A percentile compares a stretch with the other conserved stretches of the same genome.
Evolutionary conservation across 1,139 yeast species (phyloP).

Genomic region (Suhomyces maxii): DNA sequence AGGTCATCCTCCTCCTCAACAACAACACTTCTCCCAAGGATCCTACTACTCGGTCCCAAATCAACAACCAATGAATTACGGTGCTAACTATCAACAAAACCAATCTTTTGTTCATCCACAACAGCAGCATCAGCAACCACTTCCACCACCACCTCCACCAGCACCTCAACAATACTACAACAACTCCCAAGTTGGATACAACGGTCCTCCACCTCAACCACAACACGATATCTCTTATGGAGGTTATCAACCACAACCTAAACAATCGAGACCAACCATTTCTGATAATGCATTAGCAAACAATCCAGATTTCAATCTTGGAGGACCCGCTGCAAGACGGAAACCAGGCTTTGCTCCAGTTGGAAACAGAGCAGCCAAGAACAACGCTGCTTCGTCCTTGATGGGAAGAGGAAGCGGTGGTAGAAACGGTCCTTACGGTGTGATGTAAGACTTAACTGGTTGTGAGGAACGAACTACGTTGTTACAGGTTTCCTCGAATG

Average conservation of each 20-base stretch:
- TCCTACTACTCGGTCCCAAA: conserved; percentile 16
- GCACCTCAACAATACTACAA: not conserved
- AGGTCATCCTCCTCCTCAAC: conserved; percentile 6
- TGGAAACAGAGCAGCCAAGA: conserved; percentile 11
- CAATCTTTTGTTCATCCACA: conserved; percentile 16
- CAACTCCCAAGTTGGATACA: conserved; percentile 3
- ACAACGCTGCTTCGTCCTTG: conserved; percentile 14
- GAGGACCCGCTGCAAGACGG: conserved; percentile 9
- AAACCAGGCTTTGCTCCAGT: conserved; percentile 15
- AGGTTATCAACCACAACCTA: conserved; percentile 12
- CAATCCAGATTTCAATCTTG: conserved; percentile 49
- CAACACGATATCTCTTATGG: conserved; percentile 1
- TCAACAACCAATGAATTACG: conserved; percentile 7
- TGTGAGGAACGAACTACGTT: not conserved
- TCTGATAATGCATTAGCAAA: conserved; percentile 50
- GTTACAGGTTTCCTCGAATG: not conserved
- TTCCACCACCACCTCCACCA: too few species aligned
- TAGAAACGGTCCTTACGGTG: conserved; percentile 13
- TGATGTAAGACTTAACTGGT: conserved; percentile 1
- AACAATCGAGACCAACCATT: conserved; percentile 26
- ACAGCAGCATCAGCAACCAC: conserved; percentile 18
- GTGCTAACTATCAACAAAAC: conserved; percentile 7
- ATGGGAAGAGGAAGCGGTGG: conserved; percentile 17
- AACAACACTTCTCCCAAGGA: not conserved
- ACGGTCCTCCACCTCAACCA: conserved; percentile 10